Conservation (phyloP, 2,329 filamentous ascomycete species). For the Phoma sp. region DNA sequence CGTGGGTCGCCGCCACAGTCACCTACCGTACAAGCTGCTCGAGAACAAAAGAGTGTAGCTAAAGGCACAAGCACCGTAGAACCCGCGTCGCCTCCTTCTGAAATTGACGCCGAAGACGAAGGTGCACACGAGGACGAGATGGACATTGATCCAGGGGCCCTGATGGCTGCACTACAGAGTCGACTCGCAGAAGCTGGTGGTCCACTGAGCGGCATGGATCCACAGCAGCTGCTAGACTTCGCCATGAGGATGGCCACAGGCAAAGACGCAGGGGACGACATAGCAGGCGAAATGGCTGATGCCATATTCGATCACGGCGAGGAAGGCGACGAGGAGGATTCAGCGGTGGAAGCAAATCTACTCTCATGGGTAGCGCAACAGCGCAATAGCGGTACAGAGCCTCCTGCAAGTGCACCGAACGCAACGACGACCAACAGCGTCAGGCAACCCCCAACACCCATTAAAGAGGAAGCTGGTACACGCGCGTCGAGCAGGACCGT, state of each 20-base stretch:
- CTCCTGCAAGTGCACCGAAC: conserved; percentile 10
- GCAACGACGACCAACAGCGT: conserved; percentile 16
- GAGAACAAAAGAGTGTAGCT: conserved; percentile 13
- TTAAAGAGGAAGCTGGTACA: conserved; percentile 9
- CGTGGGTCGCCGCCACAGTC: conserved; percentile 26
- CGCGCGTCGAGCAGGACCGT: not conserved
- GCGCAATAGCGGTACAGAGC: conserved; percentile 28
- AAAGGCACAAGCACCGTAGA: conserved; percentile 8
- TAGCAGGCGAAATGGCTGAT: conserved; percentile 52
- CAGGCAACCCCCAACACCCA: conserved; percentile 29
- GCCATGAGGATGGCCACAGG: conserved; percentile 54
- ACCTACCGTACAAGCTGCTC: conserved; percentile 14
- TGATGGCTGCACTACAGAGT: conserved; percentile 46
- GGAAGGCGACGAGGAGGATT: conserved; percentile 41
- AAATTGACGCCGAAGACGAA: conserved; percentile 21
- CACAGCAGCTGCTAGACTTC: conserved; percentile 51
- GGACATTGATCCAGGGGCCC: conserved; percentile 47
- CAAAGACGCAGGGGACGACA: conserved; percentile 50
- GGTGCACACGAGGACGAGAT: conserved; percentile 24
- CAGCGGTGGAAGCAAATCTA: conserved; percentile 38
- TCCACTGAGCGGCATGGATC: conserved; percentile 50
- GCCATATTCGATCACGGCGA: conserved; percentile 49
- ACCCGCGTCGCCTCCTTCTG: conserved; percentile 24
- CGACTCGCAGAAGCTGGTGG: conserved; percentile 44
- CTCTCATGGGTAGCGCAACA: conserved; percentile 44